Base-by-base conservation (phyloP, 2,329 filamentous ascomycete genomes). In the Exophiala dermatitidis region DNA sequence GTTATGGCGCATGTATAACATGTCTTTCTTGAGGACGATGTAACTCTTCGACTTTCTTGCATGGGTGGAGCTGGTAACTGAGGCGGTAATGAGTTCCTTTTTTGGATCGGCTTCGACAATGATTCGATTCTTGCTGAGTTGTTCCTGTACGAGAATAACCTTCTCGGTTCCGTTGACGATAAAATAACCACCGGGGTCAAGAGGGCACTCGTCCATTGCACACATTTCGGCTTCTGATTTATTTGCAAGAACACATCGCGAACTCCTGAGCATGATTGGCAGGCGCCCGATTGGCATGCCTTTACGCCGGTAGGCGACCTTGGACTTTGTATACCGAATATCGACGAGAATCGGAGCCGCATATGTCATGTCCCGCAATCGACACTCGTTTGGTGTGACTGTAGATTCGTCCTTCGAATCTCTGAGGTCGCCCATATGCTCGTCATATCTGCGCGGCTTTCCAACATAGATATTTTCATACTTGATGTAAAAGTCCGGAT, bases 1-100 rank as follows among this genome's bases (percentile, higher is more conserved):
- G 68, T 98, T 98, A 73, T 98, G 93, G 60, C 88, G 85, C 42
- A 98, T 78, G 54, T 85, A 84, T 55, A 98, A 88, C 47, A 86
- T 82, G 51, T 95, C 91, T 69, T 97, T 97, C 73, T 97, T 97
- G 50, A 95, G 74, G 9, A 91, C 81, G 48, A 98, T 89, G 64
- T 97, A 96, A 51, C 89, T 96, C 74, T 98, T 98, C 7, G 93
- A 96, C 71, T 97, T 96, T 64, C 94, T 82, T 69, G 97, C 93
- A 70, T 96, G 90, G 1, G 94, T 97, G 31, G 93, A 96, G 81
- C 90, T 80, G 5, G 90, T 98, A 31, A 97, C 93, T 1, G 93
- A 97, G 36, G 94, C 93, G 62, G 91, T 88, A 52, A 97, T 91
- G 60, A 95, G 84, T 56, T 87, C 87, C 71, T 96, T 97, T 73